Conservation (phyloP, 1,284 basidiomycete genomes). For the Trametes polyzona region DNA sequence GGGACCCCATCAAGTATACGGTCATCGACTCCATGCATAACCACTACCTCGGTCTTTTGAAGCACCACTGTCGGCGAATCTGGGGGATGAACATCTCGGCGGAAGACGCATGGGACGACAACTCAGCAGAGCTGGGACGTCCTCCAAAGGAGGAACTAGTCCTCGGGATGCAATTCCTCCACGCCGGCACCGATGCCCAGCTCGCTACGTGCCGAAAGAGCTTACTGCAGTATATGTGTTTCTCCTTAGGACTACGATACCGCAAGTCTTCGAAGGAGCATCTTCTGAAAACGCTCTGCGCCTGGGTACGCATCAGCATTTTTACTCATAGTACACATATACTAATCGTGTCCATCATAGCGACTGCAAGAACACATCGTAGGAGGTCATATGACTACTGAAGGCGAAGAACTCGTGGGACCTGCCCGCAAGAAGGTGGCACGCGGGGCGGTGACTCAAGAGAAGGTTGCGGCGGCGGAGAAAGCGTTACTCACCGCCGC, state of each 20-base stretch:
- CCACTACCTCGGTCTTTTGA: slow-evolving; percentile 33
- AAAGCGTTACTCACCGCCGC: neutral
- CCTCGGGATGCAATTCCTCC: neutral
- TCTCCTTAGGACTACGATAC: neutral
- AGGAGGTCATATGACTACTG: no score
- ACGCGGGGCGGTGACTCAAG: neutral
- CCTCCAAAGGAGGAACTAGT: neutral
- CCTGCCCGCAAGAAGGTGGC: neutral
- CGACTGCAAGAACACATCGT: no score
- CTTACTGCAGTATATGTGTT: neutral
- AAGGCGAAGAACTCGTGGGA: no score
- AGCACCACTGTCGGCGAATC: slow-evolving; percentile 30
- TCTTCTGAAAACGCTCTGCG: neutral
- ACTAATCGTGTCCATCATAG: no score
- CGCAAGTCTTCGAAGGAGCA: neutral
- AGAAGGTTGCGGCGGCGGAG: neutral
- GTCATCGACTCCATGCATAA: slow-evolving; percentile 43
- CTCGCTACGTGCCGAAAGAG: neutral
- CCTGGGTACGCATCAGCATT: neutral
- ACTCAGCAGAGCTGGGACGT: slow-evolving; percentile 9
- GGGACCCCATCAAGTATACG: slow-evolving; percentile 37
- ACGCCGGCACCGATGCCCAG: neutral
- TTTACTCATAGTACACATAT: neutral
- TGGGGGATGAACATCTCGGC: slow-evolving; percentile 30
- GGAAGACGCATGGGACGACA: slow-evolving; percentile 19